Conservation (phyloP, 257 asterid species). For the Fraxinus americana region DNA sequence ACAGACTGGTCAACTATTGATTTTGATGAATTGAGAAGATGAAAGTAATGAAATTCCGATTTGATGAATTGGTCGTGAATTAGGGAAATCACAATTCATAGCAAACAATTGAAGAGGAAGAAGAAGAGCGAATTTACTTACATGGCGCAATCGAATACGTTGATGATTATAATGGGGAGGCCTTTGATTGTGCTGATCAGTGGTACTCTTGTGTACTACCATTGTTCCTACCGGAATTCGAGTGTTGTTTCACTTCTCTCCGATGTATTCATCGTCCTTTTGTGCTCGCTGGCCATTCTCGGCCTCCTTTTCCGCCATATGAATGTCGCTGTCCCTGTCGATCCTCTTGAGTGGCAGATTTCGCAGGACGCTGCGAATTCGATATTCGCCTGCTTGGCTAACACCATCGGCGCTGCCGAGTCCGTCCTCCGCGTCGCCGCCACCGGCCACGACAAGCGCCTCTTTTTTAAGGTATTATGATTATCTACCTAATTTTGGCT, state of each 20-base stretch:
- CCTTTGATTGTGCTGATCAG: slow-evolving; percentile 66
- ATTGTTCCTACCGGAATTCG: slow-evolving; percentile 79
- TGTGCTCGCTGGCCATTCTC: slow-evolving; percentile 88
- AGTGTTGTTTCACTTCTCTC: slow-evolving; percentile 79
- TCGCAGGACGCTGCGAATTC: slow-evolving; percentile 82
- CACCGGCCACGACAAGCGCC: slow-evolving; percentile 93
- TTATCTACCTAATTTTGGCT: neutral
- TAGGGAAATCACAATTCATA: neutral
- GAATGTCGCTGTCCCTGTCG: slow-evolving; percentile 94
- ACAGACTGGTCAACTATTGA: neutral
- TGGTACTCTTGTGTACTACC: slow-evolving; percentile 85
- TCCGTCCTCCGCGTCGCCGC: slow-evolving; percentile 99
- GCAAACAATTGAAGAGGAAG: neutral
- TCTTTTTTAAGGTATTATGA: slow-evolving; percentile 69
- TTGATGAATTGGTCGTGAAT: neutral
- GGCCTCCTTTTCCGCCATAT: slow-evolving; percentile 97
- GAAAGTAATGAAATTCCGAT: neutral
- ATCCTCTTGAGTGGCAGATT: slow-evolving; percentile 98
- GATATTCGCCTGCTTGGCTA: slow-evolving; percentile 84
- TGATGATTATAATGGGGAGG: slow-evolving; percentile 38
- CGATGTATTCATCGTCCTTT: slow-evolving; percentile 85
- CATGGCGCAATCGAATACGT: slow-evolving; percentile 2
- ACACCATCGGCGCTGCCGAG: slow-evolving; percentile 96
- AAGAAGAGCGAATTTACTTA: neutral
- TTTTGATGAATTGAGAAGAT: neutral